Evolutionary conservation across 768 basidiomycete species (phyloP).

Genomic region (Lenzites betulinus): DNA sequence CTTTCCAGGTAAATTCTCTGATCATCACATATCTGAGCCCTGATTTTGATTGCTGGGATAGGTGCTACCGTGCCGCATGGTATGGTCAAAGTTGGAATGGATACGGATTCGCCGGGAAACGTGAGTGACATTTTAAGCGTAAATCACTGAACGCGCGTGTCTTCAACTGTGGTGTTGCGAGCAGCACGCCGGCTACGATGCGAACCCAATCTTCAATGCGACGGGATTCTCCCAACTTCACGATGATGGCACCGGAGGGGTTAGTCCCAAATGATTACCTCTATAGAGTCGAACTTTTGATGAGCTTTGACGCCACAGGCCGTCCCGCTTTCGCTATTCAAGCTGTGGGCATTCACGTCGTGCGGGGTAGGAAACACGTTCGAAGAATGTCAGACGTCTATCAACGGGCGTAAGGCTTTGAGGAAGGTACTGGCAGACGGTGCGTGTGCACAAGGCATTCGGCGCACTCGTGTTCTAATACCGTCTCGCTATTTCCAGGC

Average conservation of each 20-base stretch:
- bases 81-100: conserved; percentile 68
- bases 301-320: conserved; percentile 8
- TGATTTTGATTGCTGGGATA: conserved; percentile 20
- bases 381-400: conserved; percentile 52
- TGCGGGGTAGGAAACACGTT: conserved; percentile 43
- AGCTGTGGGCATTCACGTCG: conserved; percentile 53
- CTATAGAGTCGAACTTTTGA: neutral
- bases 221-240: conserved; percentile 68
- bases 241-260: conserved; percentile 64
- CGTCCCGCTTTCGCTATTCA: conserved; percentile 62
- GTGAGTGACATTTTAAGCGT: neutral
- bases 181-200: conserved; percentile 44
- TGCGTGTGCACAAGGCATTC: conserved; percentile 23
- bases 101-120: conserved; percentile 57
- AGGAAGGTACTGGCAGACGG: conserved; percentile 54
- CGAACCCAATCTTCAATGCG: conserved; percentile 35
- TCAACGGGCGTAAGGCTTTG: conserved; percentile 46
- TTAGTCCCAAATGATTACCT: conserved; percentile 27
- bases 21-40: neutral
- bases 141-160: neutral
- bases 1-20: conserved; percentile 54
- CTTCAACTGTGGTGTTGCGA: neutral
- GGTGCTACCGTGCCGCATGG: conserved; percentile 68
- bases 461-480: neutral
- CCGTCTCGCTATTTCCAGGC: conserved; percentile 37